phyloP scores from a whole-genome alignment of 768 basidiomycete species.

The Multifurca ochricompacta region DNA sequence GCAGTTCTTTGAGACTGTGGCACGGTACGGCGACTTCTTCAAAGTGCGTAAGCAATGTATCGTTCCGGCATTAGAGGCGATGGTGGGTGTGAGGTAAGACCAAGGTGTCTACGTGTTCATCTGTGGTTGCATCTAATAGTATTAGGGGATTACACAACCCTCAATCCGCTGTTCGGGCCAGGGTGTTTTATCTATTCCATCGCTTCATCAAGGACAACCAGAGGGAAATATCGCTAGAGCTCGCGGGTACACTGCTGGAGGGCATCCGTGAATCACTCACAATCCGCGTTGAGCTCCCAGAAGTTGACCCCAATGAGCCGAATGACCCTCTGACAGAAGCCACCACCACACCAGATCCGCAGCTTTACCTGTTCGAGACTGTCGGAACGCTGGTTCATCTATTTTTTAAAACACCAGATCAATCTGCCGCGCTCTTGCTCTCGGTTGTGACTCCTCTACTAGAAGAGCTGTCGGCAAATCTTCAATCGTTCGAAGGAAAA shows the following conservation, averaged over 20 bases:
- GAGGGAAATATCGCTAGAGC: slow-evolving; percentile 65
- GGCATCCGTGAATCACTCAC: slow-evolving; percentile 69
- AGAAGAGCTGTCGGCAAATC: slow-evolving; percentile 54
- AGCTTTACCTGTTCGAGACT: slow-evolving; percentile 92
- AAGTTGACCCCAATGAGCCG: slow-evolving; percentile 62
- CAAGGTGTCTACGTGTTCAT: background rate
- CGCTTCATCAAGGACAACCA: slow-evolving; percentile 82
- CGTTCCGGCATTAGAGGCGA: slow-evolving; percentile 77
- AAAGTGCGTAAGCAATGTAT: slow-evolving; percentile 87
- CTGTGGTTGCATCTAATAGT: background rate
- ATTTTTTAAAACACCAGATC: slow-evolving; percentile 55
- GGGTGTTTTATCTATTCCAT: slow-evolving; percentile 88
- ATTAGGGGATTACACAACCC: slow-evolving; percentile 79
- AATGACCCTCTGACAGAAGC: slow-evolving; percentile 67
- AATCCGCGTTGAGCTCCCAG: slow-evolving; percentile 70
- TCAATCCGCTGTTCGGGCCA: slow-evolving; percentile 57
- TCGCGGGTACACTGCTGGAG: slow-evolving; percentile 64
- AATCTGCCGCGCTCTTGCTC: slow-evolving; percentile 60
- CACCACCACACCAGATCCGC: slow-evolving; percentile 72
- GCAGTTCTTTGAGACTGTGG: slow-evolving; percentile 88
- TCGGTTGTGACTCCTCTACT: slow-evolving; percentile 79
- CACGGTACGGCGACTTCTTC: slow-evolving; percentile 96
- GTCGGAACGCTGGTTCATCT: slow-evolving; percentile 77
- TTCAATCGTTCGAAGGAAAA: slow-evolving; percentile 47
- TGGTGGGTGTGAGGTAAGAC: slow-evolving; percentile 76